phyloP scores from a whole-genome alignment of 2,329 filamentous ascomycete species.

The Fusarium torulosum region DNA sequence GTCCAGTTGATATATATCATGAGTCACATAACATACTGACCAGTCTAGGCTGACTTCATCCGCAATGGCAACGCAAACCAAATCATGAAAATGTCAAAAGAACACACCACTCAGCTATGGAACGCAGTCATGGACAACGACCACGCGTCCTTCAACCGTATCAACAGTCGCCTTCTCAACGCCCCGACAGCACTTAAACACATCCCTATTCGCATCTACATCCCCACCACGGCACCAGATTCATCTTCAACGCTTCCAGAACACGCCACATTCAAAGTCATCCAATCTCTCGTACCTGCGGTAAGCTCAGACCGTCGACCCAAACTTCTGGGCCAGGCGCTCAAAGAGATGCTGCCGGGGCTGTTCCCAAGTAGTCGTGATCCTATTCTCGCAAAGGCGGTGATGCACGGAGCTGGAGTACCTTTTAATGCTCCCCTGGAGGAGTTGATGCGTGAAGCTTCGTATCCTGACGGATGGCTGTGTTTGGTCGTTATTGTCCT shows the following conservation, averaged over 20 bases:
- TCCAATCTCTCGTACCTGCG: slow-evolving; percentile 80
- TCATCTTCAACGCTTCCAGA: slow-evolving; percentile 50
- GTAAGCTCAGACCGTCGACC: slow-evolving; percentile 53
- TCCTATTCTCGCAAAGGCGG: slow-evolving; percentile 83
- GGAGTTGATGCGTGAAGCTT: slow-evolving; percentile 83
- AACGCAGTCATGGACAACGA: slow-evolving; percentile 83
- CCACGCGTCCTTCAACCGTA: slow-evolving; percentile 75
- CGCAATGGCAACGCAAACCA: slow-evolving; percentile 89
- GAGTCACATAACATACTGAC: slow-evolving; percentile 14
- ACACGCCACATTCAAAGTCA: slow-evolving; percentile 72
- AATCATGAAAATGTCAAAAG: slow-evolving; percentile 89
- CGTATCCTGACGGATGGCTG: slow-evolving; percentile 94
- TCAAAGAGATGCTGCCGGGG: slow-evolving; percentile 80
- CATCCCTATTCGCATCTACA: slow-evolving; percentile 89
- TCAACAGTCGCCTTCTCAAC: slow-evolving; percentile 83
- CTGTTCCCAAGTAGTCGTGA: slow-evolving; percentile 90
- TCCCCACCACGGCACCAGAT: slow-evolving; percentile 67
- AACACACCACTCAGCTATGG: slow-evolving; percentile 87
- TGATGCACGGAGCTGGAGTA: slow-evolving; percentile 86
- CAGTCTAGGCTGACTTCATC: slow-evolving; percentile 79
- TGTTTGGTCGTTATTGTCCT: slow-evolving; percentile 84
- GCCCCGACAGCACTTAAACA: slow-evolving; percentile 80
- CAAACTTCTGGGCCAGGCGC: slow-evolving; percentile 76
- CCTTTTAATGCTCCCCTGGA: slow-evolving; percentile 84
- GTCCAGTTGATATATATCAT: neutral